phyloP scores from a whole-genome alignment of 306 rosid genomes.

The Cucumis sativus region DNA sequence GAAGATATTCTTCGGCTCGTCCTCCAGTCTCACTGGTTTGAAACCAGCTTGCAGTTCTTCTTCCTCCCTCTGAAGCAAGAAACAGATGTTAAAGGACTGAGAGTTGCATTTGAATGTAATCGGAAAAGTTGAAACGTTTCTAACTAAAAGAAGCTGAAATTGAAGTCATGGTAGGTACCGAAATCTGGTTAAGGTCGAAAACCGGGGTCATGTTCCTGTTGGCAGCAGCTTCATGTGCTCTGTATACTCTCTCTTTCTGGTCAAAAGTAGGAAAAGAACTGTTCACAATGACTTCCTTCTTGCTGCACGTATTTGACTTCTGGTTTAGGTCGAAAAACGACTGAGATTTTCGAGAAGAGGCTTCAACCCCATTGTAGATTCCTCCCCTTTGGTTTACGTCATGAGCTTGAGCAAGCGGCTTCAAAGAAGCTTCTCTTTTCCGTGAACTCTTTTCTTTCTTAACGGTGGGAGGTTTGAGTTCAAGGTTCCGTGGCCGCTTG shows the following conservation, averaged over 20 bases:
- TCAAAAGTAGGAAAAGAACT: conserved; percentile 29
- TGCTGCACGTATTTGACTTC: conserved; percentile 27
- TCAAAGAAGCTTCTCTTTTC: conserved; percentile 32
- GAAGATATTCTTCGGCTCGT: conserved; percentile 51
- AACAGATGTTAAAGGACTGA: not conserved
- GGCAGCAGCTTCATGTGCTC: conserved; percentile 36
- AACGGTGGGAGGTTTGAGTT: conserved; percentile 17
- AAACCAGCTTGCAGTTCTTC: conserved; percentile 50
- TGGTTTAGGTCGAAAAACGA: conserved; percentile 42
- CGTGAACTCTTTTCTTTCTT: conserved; percentile 33
- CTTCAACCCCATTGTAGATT: conserved; percentile 26
- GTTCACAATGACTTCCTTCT: conserved; percentile 30
- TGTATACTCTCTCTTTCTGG: conserved; percentile 37
- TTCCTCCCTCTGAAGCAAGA: conserved; percentile 51
- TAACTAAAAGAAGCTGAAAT: not conserved
- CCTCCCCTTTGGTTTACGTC: conserved; percentile 38
- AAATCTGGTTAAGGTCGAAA: conserved; percentile 77
- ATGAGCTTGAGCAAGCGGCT: not conserved
- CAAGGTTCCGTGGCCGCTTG: conserved; percentile 22
- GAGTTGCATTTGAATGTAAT: not conserved
- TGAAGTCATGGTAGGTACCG: conserved; percentile 29
- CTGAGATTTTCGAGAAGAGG: conserved; percentile 21
- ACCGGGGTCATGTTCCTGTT: conserved; percentile 19
- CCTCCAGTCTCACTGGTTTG: conserved; percentile 36
- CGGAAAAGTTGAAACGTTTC: not conserved